Base-by-base conservation (phyloP, 1,139 yeast genomes). In the Protomyces gravidus region DNA sequence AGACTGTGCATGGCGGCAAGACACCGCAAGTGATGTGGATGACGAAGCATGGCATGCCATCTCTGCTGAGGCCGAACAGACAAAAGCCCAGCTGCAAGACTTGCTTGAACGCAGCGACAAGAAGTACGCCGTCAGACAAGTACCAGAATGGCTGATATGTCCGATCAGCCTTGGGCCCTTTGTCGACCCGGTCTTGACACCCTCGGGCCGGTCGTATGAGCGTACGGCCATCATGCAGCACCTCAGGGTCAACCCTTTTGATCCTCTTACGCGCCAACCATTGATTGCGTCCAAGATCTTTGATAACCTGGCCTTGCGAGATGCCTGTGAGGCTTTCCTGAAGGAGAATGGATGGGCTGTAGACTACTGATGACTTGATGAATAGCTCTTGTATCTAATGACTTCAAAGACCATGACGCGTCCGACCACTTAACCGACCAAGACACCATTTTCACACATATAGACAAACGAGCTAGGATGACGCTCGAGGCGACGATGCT, bases 151-250 rank as follows among this genome's bases (percentile, higher is more conserved):
- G 57, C 67, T 77, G 19, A 62, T 76, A 17, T 81, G 79, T 63
- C 82, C 82, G 5, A 76, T 79, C 27, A 75, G 80, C 1, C 77
- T 76, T 66, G 74, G 75, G 50, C 63, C 78, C 40, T 78, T 78
- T 65, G 66, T 65, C 7, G 74, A 62, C 53, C 82, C 82, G 0
- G 82, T 79, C 5, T 69, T 78, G n/a, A 72, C 79, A 13, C 80
- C 79, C 11, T 74, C 79, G 25, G 82, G 82, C 1, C 77, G 75
- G 36, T 74, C 81, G 1, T 79, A 76, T 65, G 82, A 79, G 63
- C 71, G 75, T 59, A 63, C 76, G 0, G 70, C 74, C 68, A 67
- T 78, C 27, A 58, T 75, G 50, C 74, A 73, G 61, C 79, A 77
- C 64, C 66, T 78, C 50, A 66, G 68, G 48, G 71, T 68, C 36